Conservation (phyloP, 2,329 filamentous ascomycete species). For the Colletotrichum sp. region DNA sequence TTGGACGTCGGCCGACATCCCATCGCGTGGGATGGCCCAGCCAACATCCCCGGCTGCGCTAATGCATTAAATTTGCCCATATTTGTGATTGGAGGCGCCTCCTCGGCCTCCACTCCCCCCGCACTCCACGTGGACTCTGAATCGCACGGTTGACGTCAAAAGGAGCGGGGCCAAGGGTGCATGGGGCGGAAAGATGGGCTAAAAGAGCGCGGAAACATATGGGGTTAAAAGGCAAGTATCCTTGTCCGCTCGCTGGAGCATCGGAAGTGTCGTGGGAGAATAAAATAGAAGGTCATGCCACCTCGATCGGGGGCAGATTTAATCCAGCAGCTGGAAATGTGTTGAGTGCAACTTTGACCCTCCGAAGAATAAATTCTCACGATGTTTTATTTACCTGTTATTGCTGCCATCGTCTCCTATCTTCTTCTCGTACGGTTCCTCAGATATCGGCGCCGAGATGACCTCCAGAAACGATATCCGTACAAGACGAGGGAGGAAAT, state of each 20-base stretch:
- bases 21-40: neutral
- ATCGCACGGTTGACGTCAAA: constrained; percentile 4
- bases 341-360: neutral
- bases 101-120: neutral
- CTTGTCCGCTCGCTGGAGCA: neutral
- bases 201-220: neutral
- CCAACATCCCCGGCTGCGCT: neutral
- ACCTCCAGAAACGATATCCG: neutral
- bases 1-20: neutral
- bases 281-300: neutral
- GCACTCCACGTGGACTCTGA: neutral
- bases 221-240: neutral
- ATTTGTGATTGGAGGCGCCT: neutral
- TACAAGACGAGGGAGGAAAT: constrained; percentile 8
- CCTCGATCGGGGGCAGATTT: neutral
- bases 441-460: constrained; percentile 5
- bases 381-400: neutral
- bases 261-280: neutral
- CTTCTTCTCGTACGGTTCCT: neutral
- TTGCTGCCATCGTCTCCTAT: neutral
- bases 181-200: neutral
- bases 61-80: neutral
- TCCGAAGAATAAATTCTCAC: neutral
- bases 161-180: neutral
- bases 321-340: neutral